Evolutionary conservation across 2,329 filamentous ascomycete species (phyloP).

Genomic region (Hypomyces perniciosus): DNA sequence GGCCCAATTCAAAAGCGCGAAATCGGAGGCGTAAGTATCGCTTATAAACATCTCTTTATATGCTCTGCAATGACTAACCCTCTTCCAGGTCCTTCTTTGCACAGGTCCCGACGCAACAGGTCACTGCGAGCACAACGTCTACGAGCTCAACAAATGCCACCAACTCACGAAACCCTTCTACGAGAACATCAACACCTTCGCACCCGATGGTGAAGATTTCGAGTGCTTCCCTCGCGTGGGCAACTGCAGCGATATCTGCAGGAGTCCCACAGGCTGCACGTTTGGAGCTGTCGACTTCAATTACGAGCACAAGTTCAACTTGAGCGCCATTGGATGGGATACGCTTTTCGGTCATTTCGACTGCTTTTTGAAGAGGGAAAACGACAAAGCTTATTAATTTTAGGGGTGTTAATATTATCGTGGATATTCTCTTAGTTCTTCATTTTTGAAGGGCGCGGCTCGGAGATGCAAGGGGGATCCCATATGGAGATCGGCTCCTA

Average conservation of each 20-base stretch:
- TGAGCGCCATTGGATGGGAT: constrained; percentile 41
- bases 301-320: constrained; percentile 42
- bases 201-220: constrained; percentile 44
- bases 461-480: no score
- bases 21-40: constrained; percentile 40
- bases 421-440: no score
- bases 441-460: no score
- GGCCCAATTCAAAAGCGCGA: constrained; percentile 35
- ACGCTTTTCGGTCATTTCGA: constrained; percentile 31
- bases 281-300: constrained; percentile 41
- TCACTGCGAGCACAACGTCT: constrained; percentile 38
- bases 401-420: no score
- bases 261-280: constrained; percentile 47
- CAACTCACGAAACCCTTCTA: constrained; percentile 37
- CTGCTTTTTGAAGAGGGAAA: constrained; percentile 17
- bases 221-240: constrained; percentile 40
- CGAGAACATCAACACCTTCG: constrained; percentile 43
- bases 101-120: constrained; percentile 45
- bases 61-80: not conserved
- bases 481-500: no score
- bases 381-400: not conserved
- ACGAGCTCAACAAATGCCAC: constrained; percentile 39
- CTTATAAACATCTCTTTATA: not conserved
- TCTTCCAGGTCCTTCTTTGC: constrained; percentile 42
- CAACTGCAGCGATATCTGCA: constrained; percentile 40